Evolutionary conservation across 371 early-diverging fungal genomes (phyloP), one percentile per base, ranked within the genome.

Genomic region (Encephalitozoon hellem): DNA sequence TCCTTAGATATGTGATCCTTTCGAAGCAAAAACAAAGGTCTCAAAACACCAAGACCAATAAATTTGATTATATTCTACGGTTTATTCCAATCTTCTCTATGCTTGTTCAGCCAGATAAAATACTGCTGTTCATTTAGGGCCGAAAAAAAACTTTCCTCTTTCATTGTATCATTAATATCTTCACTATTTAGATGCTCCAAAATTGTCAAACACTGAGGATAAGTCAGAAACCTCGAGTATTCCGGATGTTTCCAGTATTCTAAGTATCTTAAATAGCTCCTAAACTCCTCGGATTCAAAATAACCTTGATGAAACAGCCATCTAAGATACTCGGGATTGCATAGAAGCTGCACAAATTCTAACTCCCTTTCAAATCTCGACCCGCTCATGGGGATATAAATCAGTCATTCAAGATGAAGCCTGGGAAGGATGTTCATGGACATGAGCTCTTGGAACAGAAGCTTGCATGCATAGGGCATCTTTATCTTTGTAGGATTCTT

Each of bases 381-480:
- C 21, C 52, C 63, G 9, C 51, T n/a, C 73, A 73, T 73, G 52
- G 73, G 73, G 25, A 52, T 69, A 69, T 8, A 52, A 11, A n/a
- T n/a, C 15, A 42, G 23, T 67, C 67, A 66, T 26, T 53, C 70
- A 21, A 79, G 18, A 23, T 69, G 38, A 34, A 89, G 78, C 69
- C 87, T 76, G 12, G 96, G 94, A n/a, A 90, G 89, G 79, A 96
- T 91, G 80, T 94, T 95, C 97, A 96, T 96, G 43, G 90, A 87
- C 89, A 92, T 91, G 71, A 95, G 79, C 82, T 95, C 97, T 85
- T 94, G 95, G 89, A 95, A 94, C 30, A 84, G 47, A 1, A 86
- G 76, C 54, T 86, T 85, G 54, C 79, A 84, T 9, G 95, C 97
- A 84, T 96, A 96, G 9, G 97, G 97, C 51, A 96, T 91, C 82